Evolutionary conservation across 345 rosid genomes (phyloP).

Genomic region (Psidium friedrichsthalianum): DNA sequence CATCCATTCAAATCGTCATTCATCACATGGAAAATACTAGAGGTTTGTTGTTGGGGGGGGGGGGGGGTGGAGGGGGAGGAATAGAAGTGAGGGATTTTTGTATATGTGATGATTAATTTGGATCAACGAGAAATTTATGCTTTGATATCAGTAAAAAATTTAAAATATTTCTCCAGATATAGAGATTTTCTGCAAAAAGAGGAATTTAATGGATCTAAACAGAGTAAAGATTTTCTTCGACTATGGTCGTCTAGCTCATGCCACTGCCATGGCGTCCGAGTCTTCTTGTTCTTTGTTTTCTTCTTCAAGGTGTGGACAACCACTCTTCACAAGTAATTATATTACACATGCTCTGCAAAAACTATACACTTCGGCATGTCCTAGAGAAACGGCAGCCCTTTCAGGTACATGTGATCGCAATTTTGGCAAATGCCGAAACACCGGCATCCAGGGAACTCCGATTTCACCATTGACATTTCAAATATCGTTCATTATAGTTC

Average conservation of each 20-base stretch:
- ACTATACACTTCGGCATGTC: neutral
- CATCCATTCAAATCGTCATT: neutral
- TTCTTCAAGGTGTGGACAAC: neutral
- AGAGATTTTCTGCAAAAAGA: neutral
- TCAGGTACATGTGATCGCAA: neutral
- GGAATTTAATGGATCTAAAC: neutral
- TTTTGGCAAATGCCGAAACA: neutral
- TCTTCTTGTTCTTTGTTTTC: neutral
- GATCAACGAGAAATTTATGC: neutral
- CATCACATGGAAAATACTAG: neutral
- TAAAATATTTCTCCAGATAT: neutral
- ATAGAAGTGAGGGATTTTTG: neutral
- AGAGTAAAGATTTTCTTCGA: neutral
- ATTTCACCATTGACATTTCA: neutral
- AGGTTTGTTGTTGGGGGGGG: too few species aligned
- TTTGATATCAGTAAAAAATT: neutral
- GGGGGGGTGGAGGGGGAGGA: too few species aligned
- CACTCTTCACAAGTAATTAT: neutral
- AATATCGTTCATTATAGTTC: neutral
- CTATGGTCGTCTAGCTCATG: neutral
- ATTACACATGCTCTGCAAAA: neutral
- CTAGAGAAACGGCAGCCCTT: neutral
- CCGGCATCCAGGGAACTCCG: neutral
- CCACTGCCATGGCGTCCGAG: neutral
- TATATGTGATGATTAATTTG: neutral